Conservation (phyloP, 495 filamentous ascomycete genomes). For the Letharia lupina region DNA sequence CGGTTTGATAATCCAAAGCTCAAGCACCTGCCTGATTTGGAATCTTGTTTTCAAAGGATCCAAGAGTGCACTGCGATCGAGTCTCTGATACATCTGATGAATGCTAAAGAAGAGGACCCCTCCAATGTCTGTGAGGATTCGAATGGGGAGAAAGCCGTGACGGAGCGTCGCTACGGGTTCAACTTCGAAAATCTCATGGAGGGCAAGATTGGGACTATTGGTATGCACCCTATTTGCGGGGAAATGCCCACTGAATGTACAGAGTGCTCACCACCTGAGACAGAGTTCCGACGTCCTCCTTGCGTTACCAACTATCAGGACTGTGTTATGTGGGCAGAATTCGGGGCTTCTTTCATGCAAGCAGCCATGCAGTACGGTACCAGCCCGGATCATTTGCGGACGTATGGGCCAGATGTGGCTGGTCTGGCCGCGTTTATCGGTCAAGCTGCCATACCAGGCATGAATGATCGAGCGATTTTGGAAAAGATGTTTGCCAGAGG, state of each 20-base stretch:
- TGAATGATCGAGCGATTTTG: neutral
- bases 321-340: neutral
- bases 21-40: neutral
- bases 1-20: neutral
- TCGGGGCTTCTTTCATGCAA: conserved; percentile 1
- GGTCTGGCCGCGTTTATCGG: neutral
- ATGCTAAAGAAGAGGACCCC: neutral
- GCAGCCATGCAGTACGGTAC: conserved; percentile 1
- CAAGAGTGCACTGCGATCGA: neutral
- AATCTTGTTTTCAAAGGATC: neutral
- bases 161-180: neutral
- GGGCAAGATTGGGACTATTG: neutral
- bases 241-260: neutral
- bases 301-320: neutral
- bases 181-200: neutral
- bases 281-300: neutral
- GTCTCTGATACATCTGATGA: neutral
- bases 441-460: neutral
- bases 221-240: neutral
- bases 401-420: neutral
- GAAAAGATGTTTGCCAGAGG: neutral
- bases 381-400: neutral
- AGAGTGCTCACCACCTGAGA: neutral
- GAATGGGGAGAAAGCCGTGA: neutral
- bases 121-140: neutral